Evolutionary conservation across 1,284 basidiomycete genomes (phyloP), one percentile per base, ranked within the genome.

Genomic region (Ceratobasidium sp.): DNA sequence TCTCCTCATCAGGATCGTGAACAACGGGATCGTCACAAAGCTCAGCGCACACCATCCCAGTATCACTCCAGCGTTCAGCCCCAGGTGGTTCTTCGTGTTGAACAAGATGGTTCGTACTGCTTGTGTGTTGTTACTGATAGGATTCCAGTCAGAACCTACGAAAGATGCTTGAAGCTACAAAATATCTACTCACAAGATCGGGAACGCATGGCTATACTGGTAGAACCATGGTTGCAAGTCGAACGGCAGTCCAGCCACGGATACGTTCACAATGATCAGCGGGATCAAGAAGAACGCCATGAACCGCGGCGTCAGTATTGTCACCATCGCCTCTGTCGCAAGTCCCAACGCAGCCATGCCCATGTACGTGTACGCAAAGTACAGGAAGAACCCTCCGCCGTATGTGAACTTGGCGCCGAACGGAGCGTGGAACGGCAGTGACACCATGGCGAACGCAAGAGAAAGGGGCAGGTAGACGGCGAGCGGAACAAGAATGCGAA

Each of bases 241-340:
- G 59, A 81, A 80, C 1, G 85, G 85, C 0, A 85, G 74, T 0
- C 80, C 76, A 1, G 79, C 82, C 45, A 82, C 81, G 1, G 83
- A 82, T 50, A 86, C 82, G 73, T 85, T 85, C 74, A 77, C 78
- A 58, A 86, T 81, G 72, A 86, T 85, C 77, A 86, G 75, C 45
- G 74, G 70, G 39, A 76, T 28, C 32, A 76, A 48, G 71, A 76
- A 76, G 61, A 70, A 74, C 18, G 73, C 62, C 57, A 74, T 74
- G 55, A 75, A 76, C 43, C 71, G 69, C 16, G 72, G 75, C 28
- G 70, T 74, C 26, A 76, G 71, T 23, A 75, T 52, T 9, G 74
- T 74, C 46, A 76, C 60, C 75, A 72, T 77, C 65, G 74, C 74
- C 64, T 84, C 82, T 6, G 80, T 80, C 0, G 80, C 78, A 23